Percentiles rank a stretch among this genome's conserved stretches.
Conservation (phyloP, 1,284 basidiomycete genomes). For the Ganoderma leucocontextum region DNA sequence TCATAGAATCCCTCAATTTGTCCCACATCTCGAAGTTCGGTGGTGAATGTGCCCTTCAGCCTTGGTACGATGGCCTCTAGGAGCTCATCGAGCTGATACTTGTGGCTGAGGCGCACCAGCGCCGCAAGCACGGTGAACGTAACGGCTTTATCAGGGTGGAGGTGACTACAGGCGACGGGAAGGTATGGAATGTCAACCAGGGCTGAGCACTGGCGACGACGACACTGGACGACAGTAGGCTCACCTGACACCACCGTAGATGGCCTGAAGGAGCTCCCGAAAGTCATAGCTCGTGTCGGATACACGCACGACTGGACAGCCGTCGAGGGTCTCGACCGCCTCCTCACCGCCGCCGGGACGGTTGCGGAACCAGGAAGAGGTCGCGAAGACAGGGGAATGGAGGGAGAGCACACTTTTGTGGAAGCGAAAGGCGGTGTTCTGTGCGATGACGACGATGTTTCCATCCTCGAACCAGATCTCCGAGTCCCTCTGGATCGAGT, state of each 20-base stretch:
- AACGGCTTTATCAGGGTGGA: background rate
- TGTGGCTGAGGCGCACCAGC: slow-evolving; percentile 8
- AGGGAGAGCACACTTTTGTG: background rate
- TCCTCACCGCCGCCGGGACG: background rate
- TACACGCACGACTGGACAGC: slow-evolving; percentile 18
- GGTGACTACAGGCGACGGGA: background rate
- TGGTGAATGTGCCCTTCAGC: slow-evolving; percentile 2
- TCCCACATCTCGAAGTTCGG: background rate
- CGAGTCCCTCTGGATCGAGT: background rate
- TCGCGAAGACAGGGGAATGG: slow-evolving; percentile 10
- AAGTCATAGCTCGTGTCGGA: slow-evolving; percentile 23
- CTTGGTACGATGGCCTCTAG: slow-evolving; percentile 7
- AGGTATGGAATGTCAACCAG: background rate
- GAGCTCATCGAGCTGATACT: slow-evolving; percentile 10
- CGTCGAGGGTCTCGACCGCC: slow-evolving; percentile 10
- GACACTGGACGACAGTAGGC: background rate
- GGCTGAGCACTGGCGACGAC: background rate
- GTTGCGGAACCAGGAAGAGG: slow-evolving; percentile 9
- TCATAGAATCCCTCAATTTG: no score
- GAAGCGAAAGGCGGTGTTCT: slow-evolving; percentile 3
- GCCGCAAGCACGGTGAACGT: slow-evolving; percentile 3
- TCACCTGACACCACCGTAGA: slow-evolving; percentile 15
- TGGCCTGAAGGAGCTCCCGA: slow-evolving; percentile 14
- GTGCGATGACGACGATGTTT: slow-evolving; percentile 4
- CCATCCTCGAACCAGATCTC: slow-evolving; percentile 16